Base-by-base conservation (phyloP, 805 yeast genomes). In the Candida sithepensis region DNA sequence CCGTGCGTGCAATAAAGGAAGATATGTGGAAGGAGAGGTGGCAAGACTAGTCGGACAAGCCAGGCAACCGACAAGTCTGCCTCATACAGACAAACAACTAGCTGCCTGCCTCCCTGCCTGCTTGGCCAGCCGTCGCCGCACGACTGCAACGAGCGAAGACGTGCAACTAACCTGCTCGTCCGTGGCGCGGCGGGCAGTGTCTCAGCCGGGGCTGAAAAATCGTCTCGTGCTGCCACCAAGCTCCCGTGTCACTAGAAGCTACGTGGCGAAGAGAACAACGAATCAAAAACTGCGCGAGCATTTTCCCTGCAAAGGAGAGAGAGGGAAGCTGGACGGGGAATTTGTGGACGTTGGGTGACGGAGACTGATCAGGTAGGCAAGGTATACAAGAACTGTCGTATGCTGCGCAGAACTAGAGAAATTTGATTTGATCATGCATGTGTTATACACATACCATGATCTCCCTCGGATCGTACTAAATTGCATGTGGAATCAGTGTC, bases 201-300 rank as follows among this genome's bases (percentile, higher is more conserved):
- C 36, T 32, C 36, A 32, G 14, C 36, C 14, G 14, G 36, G 36
- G 36, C 36, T 12, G 18, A n/a, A 32, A n/a, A n/a, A 32, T n/a
- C 18, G 18, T 32, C 36, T 34, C 21, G 21, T 21, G 14, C 34
- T 30, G 34, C 34, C 21, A 18, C 20, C 19, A 34, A 12, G 14
- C 18, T 12, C 14, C 38, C 38, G 38, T n/a, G 38, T 16, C 38
- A 34, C 21, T 34, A 34, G 19, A 5, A 18, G 18, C 21, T 34
- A 34, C 38, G 38, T 34, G 38, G 38, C 38, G 16, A 43, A 28
- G 24, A 37, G 20, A 37, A 33, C 36, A 42, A 21, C 38, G 40
- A 46, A 32, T 24, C 41, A 43, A 39, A 34, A 41, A 41, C 20
- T 22, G 39, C 22, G 26, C 38, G 38, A n/a, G 38, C 21, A 34